These are phyloP conservation scores for Sclerotinia spermophila DNA, from an alignment of 2,329 filamentous ascomycete genomes.

Conservation along the genomic window DNA sequence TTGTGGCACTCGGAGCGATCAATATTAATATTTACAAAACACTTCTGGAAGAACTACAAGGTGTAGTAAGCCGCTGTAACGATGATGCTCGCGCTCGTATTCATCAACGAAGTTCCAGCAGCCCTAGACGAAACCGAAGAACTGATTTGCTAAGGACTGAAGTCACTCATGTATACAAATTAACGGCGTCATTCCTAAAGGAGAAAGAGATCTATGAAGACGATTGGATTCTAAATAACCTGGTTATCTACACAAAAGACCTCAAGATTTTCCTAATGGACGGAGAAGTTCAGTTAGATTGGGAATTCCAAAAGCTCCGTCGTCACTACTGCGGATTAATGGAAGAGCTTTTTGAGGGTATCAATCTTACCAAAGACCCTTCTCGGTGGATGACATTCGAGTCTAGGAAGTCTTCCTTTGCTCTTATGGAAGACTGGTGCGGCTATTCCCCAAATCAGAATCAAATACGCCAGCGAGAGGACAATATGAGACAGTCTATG, in stretches of 20 bases:
- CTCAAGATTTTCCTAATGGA: conserved; percentile 94
- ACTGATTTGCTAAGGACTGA: conserved; percentile 88
- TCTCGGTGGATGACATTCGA: conserved; percentile 97
- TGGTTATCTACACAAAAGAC: conserved; percentile 87
- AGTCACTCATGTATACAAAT: conserved; percentile 91
- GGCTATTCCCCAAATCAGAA: conserved; percentile 89
- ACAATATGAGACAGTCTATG: conserved; percentile 80
- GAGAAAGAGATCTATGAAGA: conserved; percentile 75
- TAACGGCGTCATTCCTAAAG: conserved; percentile 85
- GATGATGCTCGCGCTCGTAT: conserved; percentile 83
- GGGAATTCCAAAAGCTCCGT: conserved; percentile 86
- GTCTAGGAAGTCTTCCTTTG: conserved; percentile 89
- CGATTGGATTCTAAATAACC: conserved; percentile 85
- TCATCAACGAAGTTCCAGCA: conserved; percentile 82
- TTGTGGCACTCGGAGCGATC: conserved; percentile 88
- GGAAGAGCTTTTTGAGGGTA: conserved; percentile 88
- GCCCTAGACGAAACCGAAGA: conserved; percentile 73
- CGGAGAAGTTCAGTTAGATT: conserved; percentile 88
- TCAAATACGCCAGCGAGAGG: conserved; percentile 77
- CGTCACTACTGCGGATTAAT: conserved; percentile 93
- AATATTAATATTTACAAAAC: conserved; percentile 92
- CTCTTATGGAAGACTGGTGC: conserved; percentile 99
- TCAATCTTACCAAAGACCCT: conserved; percentile 79
- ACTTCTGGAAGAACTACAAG: conserved; percentile 83
- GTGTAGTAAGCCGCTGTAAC: conserved; percentile 79